Base-by-base conservation (phyloP, 1,139 yeast genomes). In the Blastobotrys serpentis region DNA sequence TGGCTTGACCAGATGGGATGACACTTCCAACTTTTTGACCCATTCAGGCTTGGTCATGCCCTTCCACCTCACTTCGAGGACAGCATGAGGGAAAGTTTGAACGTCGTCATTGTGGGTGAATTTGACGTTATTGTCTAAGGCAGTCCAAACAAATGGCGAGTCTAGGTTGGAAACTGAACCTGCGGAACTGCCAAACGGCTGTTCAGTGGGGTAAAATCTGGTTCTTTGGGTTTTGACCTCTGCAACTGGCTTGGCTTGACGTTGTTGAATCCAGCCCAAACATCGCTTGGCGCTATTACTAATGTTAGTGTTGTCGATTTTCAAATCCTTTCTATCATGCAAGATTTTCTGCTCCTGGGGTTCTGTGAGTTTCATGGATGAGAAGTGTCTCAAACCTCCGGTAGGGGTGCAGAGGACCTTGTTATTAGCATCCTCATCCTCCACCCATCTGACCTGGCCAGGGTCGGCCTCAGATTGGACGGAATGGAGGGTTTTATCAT, bases 361-460 rank as follows among this genome's bases (percentile, higher is more conserved):
- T 2, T 59, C 56, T 11, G 64, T 57, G 6, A 74, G 52, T 2
- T 58, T 52, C 10, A 73, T 64, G 38, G 69, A 63, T 2, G 79
- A 65, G 46, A 74, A 71, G 52, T 76, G 76, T 36, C 81, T 68
- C 25, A 77, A 54, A 0, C 82, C 82, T 22, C 81, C 81, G 23
- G 76, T 68, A 1, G 81, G 79, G 13, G 78, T 69, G 26, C 76
- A 63, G 30, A 77, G 58, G 11, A 73, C 58, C 23, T 65, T 50
- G 45, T 49, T n/a, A n/a, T n/a, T 37, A 6, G 44, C 50, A 2
- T 42, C 40, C 11, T 36, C 42, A 19, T 52, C 55, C 25, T 47
- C 49, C 30, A 57, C 63, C 60, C 63, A 62, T 18, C 65, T 59
- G 2, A 61, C 36, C 49, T 68, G 66, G 7, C 75, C 75, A 0